Conservation (phyloP, 2,329 filamentous ascomycete genomes). For the Neonectria hederae region DNA sequence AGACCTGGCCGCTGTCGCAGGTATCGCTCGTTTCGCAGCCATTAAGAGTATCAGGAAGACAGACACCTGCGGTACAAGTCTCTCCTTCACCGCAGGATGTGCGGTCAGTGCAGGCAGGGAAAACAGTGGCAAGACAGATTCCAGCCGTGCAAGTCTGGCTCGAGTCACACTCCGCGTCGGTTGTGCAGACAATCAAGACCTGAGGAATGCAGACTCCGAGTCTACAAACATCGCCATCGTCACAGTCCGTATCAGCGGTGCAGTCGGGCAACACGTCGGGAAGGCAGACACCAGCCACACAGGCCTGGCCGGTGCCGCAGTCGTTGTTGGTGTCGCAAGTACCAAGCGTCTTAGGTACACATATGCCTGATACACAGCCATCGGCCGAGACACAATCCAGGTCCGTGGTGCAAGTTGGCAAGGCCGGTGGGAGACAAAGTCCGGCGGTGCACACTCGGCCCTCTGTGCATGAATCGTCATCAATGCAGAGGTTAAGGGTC, state of each 20-base stretch:
- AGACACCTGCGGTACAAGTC: constrained; percentile 11
- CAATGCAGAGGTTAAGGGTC: neutral
- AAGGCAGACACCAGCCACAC: constrained; percentile 16
- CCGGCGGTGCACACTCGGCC: constrained; percentile 4
- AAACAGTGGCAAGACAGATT: constrained; percentile 7
- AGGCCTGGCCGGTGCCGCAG: constrained; percentile 8
- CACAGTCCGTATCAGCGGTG: constrained; percentile 8
- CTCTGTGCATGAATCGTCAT: neutral
- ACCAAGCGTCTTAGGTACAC: constrained; percentile 1
- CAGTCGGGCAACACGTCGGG: constrained; percentile 5
- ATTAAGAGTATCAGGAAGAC: constrained; percentile 7
- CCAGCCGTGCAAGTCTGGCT: constrained; percentile 14
- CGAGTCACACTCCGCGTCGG: neutral
- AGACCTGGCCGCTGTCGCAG: constrained; percentile 10
- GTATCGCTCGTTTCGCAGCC: constrained; percentile 2
- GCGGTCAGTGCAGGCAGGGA: neutral
- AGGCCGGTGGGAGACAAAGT: constrained; percentile 3
- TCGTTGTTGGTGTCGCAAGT: neutral
- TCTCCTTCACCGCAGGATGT: constrained; percentile 5
- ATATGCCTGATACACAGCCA: constrained; percentile 14
- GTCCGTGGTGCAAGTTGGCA: constrained; percentile 7
- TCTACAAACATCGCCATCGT: constrained; percentile 8
- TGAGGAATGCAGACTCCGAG: constrained; percentile 16
- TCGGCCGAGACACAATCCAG: constrained; percentile 10
- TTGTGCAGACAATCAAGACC: neutral